Base-by-base conservation (phyloP, 306 rosid species). In the Prunus kanzakura region DNA sequence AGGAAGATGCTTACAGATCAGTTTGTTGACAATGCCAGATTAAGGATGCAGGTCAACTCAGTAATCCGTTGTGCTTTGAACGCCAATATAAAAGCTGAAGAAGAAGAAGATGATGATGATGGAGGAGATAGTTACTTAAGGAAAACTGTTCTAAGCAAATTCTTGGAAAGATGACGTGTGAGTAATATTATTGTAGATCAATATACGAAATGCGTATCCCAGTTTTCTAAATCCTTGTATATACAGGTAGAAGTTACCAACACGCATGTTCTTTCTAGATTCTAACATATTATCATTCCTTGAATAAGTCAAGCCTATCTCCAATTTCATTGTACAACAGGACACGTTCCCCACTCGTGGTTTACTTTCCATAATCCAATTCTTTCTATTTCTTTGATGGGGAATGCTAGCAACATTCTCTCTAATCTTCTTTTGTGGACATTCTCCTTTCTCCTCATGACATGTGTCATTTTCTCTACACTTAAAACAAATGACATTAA, bases 21-120 rank as follows among this genome's bases (percentile, higher is more conserved):
- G 68, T 85, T 95, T 23, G 92, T 95, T 22, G 99, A 95, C 80
- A 95, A 88, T 54, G 97, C 97, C 29, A 84, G 83, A 76, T 85
- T 95, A 81, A 88, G 97, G 90, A 88, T 80, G 84, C 96, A 89
- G 83, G 82, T 92, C 43, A 95, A 95, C 80, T 80, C 92, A 1
- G 92, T 89, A 74, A 83, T 92, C 75, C 97, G 93, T 3, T 82
- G 89, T 67, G 89, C 96, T 79, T 80, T 95, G 55, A 87, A 80
- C 71, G 79, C 88, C 29, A 71, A 78, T 78, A 75, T 72, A 35
- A 86, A 72, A 71, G 75, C 84, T 14, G 93, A 86, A 67, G 80
- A 64, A 4, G 87, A 81, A 0, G 88, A 65, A 0, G 84, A 74
- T 3, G 80, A 32, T 32, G 38, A 84, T 0, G 85, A 87, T 11